Base-by-base conservation (phyloP, 2,329 filamentous ascomycete species). In the Phaeosphaeria sp. region DNA sequence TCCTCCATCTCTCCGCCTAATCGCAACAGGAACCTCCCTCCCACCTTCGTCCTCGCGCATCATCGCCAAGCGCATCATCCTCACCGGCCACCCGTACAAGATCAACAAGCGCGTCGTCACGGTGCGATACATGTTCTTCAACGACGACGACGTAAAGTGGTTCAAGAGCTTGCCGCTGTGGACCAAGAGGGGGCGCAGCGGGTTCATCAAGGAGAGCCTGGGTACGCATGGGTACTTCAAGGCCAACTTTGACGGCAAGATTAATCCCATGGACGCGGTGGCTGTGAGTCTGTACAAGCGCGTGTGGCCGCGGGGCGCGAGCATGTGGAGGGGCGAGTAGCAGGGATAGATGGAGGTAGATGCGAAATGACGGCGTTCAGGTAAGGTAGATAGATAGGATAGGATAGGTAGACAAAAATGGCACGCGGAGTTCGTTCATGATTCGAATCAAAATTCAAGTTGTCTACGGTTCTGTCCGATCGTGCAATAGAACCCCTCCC, bases 161-260 rank as follows among this genome's bases (percentile, higher is more conserved):
- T 99, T 98, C 86, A 96, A 97, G 82, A 94, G 94, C 0, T 78
- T 99, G 74, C 94, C 95, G 59, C 80, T 99, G 63, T 99, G 94
- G 93, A 99, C 95, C 5, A 91, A 88, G 81, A 82, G 94, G 27
- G 95, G 95, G 6, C 84, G 95, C 61, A 91, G 88, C 66, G 95
- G 95, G 9, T 97, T 89, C 77, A 88, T 99, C 82, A 97, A 97
- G 83, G 95, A 99, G 82, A 86, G 90, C 56, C 81, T 99, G 50
- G 95, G 95, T 69, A 99, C 95, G 36, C 95, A 99, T 78, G 95
- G 95, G n/a, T 99, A 99, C 82, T 98, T 98, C 86, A 99, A 99
- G 84, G 95, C 95, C 13, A 97, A 90, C 1, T 99, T 99, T 80
- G 96, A 99, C 76, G 92, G 89, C 13, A 91, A 90, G 75, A 94